These are phyloP conservation scores for Casaregolazyma lundiana DNA, from an alignment of 1,139 yeast genomes.

Conservation along the genomic window DNA sequence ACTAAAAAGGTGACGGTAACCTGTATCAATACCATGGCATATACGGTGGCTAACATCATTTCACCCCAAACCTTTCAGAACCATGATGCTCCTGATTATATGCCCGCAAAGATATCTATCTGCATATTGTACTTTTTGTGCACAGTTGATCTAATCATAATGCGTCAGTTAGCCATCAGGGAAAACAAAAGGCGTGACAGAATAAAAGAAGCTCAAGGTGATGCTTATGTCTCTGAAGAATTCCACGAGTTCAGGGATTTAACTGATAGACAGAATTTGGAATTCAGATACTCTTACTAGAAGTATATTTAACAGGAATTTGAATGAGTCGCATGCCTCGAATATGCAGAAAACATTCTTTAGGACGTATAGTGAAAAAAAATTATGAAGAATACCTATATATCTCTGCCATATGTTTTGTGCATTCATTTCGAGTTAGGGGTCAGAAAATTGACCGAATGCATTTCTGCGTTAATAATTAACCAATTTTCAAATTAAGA, in stretches of 20 bases:
- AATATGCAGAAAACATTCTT: too few species aligned
- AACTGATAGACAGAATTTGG: constrained; percentile 59
- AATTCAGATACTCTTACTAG: constrained; percentile 45
- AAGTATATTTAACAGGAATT: background rate
- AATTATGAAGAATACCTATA: background rate
- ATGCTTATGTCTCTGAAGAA: constrained; percentile 36
- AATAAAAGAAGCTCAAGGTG: constrained; percentile 27
- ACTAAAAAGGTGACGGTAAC: constrained; percentile 48
- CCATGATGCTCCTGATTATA: constrained; percentile 46
- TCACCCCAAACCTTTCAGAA: constrained; percentile 54
- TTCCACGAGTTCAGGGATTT: constrained; percentile 49
- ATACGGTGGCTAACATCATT: constrained; percentile 51
- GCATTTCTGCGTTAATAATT: too few species aligned
- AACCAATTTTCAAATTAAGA: too few species aligned
- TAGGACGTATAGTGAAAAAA: too few species aligned
- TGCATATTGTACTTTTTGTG: constrained; percentile 34
- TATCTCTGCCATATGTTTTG: too few species aligned
- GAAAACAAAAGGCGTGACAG: constrained; percentile 30
- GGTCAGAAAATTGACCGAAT: too few species aligned
- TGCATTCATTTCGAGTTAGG: too few species aligned
- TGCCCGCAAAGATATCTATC: constrained; percentile 41
- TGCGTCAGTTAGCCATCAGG: constrained; percentile 32
- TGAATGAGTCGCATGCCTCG: background rate
- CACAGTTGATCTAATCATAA: constrained; percentile 27
- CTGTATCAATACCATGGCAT: constrained; percentile 44